A percentile compares a stretch with the other conserved stretches of the same genome.
These are phyloP conservation scores for Hyparrhenia diplandra DNA, from an alignment of 176 grass and related monocot genomes.

Conservation along the genomic window DNA sequence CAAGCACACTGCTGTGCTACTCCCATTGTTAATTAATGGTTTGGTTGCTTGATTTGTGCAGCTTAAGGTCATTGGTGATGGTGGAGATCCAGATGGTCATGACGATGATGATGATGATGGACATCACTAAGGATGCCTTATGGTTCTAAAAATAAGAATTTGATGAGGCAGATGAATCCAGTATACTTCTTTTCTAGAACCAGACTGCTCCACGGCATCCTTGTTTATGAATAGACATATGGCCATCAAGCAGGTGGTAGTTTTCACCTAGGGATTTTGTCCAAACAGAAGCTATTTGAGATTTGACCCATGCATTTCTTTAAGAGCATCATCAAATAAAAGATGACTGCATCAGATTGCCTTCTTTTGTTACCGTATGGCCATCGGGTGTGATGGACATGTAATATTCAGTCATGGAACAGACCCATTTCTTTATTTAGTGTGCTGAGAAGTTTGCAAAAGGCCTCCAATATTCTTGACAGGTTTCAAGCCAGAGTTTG, in stretches of 20 bases:
- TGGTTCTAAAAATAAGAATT: constrained; percentile 46
- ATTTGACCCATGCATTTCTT: constrained; percentile 43
- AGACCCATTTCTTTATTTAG: constrained; percentile 22
- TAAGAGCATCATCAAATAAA: constrained; percentile 57
- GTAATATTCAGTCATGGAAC: constrained; percentile 28
- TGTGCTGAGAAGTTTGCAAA: constrained; percentile 3
- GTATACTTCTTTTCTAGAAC: constrained; percentile 30
- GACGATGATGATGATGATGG: constrained; percentile 53
- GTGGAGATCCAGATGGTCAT: constrained; percentile 69
- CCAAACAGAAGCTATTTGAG: constrained; percentile 12
- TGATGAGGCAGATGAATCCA: constrained; percentile 37
- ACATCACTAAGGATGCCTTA: constrained; percentile 49
- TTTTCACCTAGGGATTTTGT: constrained; percentile 46
- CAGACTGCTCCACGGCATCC: constrained; percentile 32
- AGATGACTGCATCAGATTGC: constrained; percentile 36
- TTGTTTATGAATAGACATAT: constrained; percentile 43
- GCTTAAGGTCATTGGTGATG: constrained; percentile 88
- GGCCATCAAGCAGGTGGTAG: constrained; percentile 53
- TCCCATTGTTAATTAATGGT: not conserved
- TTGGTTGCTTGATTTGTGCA: constrained; percentile 19
- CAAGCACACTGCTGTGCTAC: not conserved
- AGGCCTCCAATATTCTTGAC: not conserved
- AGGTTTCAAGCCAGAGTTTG: not conserved
- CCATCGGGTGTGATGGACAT: constrained; percentile 45
- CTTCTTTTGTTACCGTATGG: constrained; percentile 21